These are phyloP conservation scores for Yamadazyma friedrichii DNA, from an alignment of 1,139 yeast species.

Conservation along the genomic window DNA sequence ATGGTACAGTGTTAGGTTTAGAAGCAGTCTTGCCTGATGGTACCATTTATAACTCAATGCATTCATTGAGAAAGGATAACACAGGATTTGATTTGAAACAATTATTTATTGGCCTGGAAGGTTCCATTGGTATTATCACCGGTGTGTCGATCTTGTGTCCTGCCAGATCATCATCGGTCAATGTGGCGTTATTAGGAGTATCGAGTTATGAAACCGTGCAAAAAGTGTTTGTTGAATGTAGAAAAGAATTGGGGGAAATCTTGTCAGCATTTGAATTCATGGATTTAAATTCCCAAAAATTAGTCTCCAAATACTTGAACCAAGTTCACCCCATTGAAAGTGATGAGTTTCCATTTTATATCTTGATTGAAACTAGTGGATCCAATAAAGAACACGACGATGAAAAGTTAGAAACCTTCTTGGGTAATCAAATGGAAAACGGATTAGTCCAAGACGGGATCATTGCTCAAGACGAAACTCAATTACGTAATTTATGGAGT, in stretches of 20 bases:
- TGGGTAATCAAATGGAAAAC: conserved; percentile 81
- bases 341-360: conserved; percentile 75
- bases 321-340: conserved; percentile 77
- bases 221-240: conserved; percentile 76
- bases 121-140: conserved; percentile 86
- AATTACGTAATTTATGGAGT: conserved; percentile 77
- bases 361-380: conserved; percentile 91
- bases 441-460: conserved; percentile 88
- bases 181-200: conserved; percentile 87
- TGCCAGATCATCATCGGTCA: conserved; percentile 82
- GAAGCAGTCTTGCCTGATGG: conserved; percentile 94
- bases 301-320: conserved; percentile 57
- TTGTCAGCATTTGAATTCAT: conserved; percentile 93
- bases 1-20: conserved; percentile 86
- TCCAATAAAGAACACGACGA: conserved; percentile 85
- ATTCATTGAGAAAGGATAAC: conserved; percentile 86
- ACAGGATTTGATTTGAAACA: conserved; percentile 94
- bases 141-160: conserved; percentile 91
- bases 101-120: conserved; percentile 89
- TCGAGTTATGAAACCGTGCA: conserved; percentile 80
- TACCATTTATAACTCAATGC: conserved; percentile 72
- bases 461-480: conserved; percentile 93
- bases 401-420: conserved; percentile 72
- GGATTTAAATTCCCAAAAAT: conserved; percentile 74
- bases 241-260: conserved; percentile 76